A percentile compares a stretch with the other conserved stretches of the same genome.
phyloP scores from a whole-genome alignment of 345 rosid genomes.

The Raphanus raphanistrum region DNA sequence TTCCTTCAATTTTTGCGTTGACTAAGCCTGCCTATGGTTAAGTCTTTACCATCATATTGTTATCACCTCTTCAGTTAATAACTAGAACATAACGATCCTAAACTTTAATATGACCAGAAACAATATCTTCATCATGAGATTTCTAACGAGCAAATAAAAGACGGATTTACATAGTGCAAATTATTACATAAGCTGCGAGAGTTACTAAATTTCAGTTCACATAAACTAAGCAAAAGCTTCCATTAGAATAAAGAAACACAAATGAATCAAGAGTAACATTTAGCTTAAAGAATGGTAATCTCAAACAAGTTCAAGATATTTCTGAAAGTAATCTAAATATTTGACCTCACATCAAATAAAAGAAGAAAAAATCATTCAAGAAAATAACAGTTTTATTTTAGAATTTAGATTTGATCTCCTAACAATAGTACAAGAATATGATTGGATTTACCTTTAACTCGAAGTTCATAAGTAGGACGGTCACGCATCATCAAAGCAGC shows the following conservation, averaged over 20 bases:
- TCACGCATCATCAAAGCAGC: conserved; percentile 97
- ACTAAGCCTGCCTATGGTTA: neutral
- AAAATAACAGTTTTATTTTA: neutral
- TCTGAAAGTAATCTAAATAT: neutral
- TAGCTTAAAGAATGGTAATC: neutral
- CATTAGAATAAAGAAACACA: neutral
- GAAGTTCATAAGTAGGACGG: conserved; percentile 71
- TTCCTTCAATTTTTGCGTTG: neutral
- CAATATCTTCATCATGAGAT: neutral
- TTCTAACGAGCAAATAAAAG: neutral
- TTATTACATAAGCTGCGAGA: too few relatives aligned
- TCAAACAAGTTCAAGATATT: neutral
- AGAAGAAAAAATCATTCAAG: neutral
- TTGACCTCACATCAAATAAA: neutral
- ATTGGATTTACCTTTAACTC: conserved; percentile 69
- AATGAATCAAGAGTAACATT: neutral
- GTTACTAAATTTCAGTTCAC: neutral
- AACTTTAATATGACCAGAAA: neutral
- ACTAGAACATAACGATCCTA: neutral
- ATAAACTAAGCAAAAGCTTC: conserved; percentile 5
- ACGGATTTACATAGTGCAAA: neutral
- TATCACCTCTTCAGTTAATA: neutral
- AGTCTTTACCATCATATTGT: neutral
- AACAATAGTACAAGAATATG: neutral
- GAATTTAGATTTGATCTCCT: neutral